Evolutionary conservation across 164 flowering plant genomes (phyloP).

Genomic region (Hamamelis virginiana): DNA sequence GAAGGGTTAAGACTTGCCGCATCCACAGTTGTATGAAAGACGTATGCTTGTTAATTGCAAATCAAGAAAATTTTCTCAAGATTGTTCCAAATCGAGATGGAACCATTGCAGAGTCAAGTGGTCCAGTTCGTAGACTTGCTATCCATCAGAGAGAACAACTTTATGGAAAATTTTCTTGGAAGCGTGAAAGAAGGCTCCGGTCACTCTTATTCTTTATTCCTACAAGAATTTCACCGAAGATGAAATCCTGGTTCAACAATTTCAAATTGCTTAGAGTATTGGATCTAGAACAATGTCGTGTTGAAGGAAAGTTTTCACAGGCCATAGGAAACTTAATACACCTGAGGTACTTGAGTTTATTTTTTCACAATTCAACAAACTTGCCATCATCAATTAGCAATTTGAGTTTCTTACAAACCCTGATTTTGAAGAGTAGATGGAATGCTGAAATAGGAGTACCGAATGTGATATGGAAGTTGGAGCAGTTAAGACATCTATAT

Average conservation of each 20-base stretch:
- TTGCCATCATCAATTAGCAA: not conserved
- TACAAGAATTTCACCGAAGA: not conserved
- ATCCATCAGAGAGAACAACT: not conserved
- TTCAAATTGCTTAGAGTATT: not conserved
- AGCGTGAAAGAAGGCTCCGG: slow-evolving; percentile 2
- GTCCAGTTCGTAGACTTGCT: slow-evolving; percentile 15
- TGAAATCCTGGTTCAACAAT: not conserved
- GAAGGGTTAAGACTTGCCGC: not conserved
- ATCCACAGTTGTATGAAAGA: slow-evolving; percentile 34
- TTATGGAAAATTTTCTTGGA: too few species aligned
- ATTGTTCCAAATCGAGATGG: not conserved
- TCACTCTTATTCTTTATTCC: slow-evolving; percentile 6
- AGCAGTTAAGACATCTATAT: slow-evolving; percentile 16
- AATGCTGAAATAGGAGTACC: not conserved
- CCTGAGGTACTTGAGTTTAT: not conserved
- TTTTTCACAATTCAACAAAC: not conserved
- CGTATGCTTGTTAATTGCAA: slow-evolving; percentile 20
- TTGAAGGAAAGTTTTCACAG: not conserved
- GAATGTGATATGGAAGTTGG: slow-evolving; percentile 19
- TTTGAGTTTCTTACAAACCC: not conserved
- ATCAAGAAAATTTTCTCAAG: slow-evolving; percentile 18
- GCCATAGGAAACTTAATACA: not conserved
- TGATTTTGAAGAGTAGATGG: not conserved
- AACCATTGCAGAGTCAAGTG: too few species aligned
- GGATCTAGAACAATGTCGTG: not conserved